Evolutionary conservation across 306 rosid species (phyloP).

Genomic region (Quercus parvula): DNA sequence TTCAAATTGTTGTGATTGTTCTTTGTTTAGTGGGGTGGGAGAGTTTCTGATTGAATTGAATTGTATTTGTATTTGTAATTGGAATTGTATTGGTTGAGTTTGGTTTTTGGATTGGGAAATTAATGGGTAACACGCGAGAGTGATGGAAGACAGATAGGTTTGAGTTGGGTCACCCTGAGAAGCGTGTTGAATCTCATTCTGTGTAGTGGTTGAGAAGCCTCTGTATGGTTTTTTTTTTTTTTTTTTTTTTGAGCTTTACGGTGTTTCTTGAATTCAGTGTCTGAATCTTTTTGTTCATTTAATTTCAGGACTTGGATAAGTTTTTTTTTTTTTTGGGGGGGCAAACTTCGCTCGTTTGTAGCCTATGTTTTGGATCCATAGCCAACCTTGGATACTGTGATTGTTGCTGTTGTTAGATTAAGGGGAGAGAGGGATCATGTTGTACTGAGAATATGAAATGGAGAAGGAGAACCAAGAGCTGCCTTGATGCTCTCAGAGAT

Average conservation of each 20-base stretch:
- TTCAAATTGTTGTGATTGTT: slow-evolving; percentile 12
- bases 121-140: slow-evolving; percentile 14
- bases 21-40: background rate
- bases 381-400: slow-evolving; percentile 7
- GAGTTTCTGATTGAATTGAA: slow-evolving; percentile 27
- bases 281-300: background rate
- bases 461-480: slow-evolving; percentile 27
- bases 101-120: slow-evolving; percentile 30
- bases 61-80: background rate
- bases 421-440: slow-evolving; percentile 10
- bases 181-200: slow-evolving; percentile 18
- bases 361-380: slow-evolving; percentile 4
- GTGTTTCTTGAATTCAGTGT: slow-evolving; percentile 20
- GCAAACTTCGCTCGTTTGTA: background rate
- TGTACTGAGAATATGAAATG: slow-evolving; percentile 9
- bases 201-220: slow-evolving; percentile 16
- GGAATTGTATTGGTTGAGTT: slow-evolving; percentile 14
- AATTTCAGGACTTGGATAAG: slow-evolving; percentile 23
- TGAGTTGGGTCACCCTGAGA: slow-evolving; percentile 31
- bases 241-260: slow-evolving; percentile 10
- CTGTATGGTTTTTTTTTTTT: slow-evolving; percentile 4
- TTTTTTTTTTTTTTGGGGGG: background rate
- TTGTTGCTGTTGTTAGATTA: background rate
- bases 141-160: slow-evolving; percentile 25
- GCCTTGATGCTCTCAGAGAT: slow-evolving; percentile 25